Conservation (phyloP, 2,329 filamentous ascomycete species). For the Nigrograna mackinnonii region DNA sequence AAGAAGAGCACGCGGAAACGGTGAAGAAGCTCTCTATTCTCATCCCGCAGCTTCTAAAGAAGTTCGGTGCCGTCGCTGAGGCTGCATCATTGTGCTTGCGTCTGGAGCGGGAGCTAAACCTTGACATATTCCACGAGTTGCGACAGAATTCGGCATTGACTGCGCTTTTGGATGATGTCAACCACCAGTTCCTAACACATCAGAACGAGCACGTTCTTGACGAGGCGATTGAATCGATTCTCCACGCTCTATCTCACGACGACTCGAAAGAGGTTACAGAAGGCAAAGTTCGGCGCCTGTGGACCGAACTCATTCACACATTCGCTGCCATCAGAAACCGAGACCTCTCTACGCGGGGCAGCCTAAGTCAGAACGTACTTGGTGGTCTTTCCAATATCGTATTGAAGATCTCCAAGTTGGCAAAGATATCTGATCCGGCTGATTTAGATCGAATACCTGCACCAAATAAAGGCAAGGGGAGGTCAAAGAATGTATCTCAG, state of each 20-base stretch:
- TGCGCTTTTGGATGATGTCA: conserved; percentile 84
- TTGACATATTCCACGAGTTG: conserved; percentile 85
- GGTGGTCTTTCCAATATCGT: conserved; percentile 74
- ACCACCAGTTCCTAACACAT: conserved; percentile 92
- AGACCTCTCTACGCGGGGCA: conserved; percentile 72
- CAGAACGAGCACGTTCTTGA: conserved; percentile 82
- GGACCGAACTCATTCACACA: conserved; percentile 80
- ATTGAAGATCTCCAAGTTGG: conserved; percentile 78
- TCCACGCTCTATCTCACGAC: conserved; percentile 84
- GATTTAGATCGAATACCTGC: conserved; percentile 65
- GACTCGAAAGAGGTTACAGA: conserved; percentile 87
- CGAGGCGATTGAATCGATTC: conserved; percentile 79
- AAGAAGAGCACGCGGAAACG: conserved; percentile 77
- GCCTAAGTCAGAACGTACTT: conserved; percentile 67
- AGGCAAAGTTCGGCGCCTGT: conserved; percentile 76
- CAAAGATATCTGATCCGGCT: conserved; percentile 75
- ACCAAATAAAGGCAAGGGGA: conserved; percentile 39
- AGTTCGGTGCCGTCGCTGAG: conserved; percentile 87
- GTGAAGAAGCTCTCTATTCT: conserved; percentile 76
- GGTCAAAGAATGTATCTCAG: conserved; percentile 25
- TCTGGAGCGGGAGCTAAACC: conserved; percentile 82
- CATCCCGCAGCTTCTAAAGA: conserved; percentile 86
- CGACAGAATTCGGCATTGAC: conserved; percentile 84
- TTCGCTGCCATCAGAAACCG: conserved; percentile 71
- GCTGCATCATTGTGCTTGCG: conserved; percentile 85